Base-by-base conservation (phyloP, 2,329 filamentous ascomycete genomes). In the Parascedosporium putredinis region DNA sequence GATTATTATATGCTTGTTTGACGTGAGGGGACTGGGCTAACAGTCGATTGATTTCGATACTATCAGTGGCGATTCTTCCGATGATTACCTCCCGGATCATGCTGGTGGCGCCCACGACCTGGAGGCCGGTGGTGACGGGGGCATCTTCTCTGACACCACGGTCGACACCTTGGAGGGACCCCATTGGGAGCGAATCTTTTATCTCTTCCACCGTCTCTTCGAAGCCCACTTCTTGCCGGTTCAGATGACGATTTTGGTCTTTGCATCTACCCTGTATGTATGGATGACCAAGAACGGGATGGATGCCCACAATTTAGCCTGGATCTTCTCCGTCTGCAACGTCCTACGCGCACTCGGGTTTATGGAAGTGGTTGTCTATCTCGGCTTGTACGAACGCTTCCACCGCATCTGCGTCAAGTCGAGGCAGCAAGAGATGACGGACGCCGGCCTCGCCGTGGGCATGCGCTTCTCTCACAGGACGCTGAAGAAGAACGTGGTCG, bases 211-310 rank as follows among this genome's bases (percentile, higher is more conserved):
- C 59, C 77, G 84, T 16, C 67, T 87, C n/a, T 87, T 84, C 57
- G 83, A 87, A 62, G 83, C 83, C 0, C 83, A 87, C 61, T 86
- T 86, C 60, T 67, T 87, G 22, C 82, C 83, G 0, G 73, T 81
- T 14, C 83, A 87, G 57, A 79, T 80, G 67, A 78, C 76, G 5
- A 76, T 85, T 43, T 68, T 85, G 24, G 70, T 86, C 23, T 57
- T 85, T 40, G 72, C 79, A 2, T 83, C 81, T 0, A 75, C 77
- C 1, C 57, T 85, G 3, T 86, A 81, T 62, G 66, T 73, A 34
- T 71, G 73, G 58, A 66, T 78, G 27, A 75, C 75, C 12, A 69
- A 78, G 51, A 68, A 68, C 52, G 64, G 67, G 48, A 63, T 68
- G 36, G 73, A 81, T 56, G 66, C 75, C 45, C 69, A 78, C 53